A percentile compares a stretch with the other conserved stretches of the same genome.
Evolutionary conservation across 2,329 filamentous ascomycete species (phyloP).

Genomic region (Aureobasidium melanogenum): DNA sequence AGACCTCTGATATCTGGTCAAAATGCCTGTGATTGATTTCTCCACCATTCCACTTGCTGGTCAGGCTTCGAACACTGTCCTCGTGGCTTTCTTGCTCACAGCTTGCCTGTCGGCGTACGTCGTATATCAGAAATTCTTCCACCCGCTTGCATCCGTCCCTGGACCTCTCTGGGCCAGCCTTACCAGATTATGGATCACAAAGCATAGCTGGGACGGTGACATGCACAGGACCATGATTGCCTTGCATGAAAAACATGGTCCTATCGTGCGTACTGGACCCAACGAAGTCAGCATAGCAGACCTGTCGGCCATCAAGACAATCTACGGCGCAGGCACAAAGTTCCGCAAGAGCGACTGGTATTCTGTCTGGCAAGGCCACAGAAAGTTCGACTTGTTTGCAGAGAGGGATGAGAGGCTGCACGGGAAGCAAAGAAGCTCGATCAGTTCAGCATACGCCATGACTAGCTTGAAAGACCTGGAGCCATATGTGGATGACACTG

Average conservation of each 20-base stretch:
- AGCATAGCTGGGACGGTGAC: conserved; percentile 25
- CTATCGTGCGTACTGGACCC: conserved; percentile 24
- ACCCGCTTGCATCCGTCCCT: conserved; percentile 21
- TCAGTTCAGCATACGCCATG: conserved; percentile 29
- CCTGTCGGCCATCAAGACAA: conserved; percentile 22
- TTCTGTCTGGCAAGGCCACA: conserved; percentile 30
- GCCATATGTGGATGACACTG: conserved; percentile 30
- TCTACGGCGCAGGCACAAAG: conserved; percentile 30
- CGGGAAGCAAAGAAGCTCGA: conserved; percentile 25
- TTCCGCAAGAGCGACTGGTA: conserved; percentile 37
- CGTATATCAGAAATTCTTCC: conserved; percentile 20
- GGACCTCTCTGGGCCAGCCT: conserved; percentile 21
- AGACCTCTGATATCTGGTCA: neutral
- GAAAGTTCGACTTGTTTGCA: conserved; percentile 32
- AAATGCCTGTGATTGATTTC: neutral
- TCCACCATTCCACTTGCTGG: neutral
- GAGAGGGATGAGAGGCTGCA: conserved; percentile 31
- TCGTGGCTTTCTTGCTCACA: conserved; percentile 4
- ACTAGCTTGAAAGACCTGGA: conserved; percentile 31
- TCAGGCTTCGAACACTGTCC: neutral
- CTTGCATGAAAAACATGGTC: conserved; percentile 23
- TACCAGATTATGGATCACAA: conserved; percentile 23
- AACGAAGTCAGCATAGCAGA: conserved; percentile 25
- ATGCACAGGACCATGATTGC: conserved; percentile 22
- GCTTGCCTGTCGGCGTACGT: conserved; percentile 15